Evolutionary conservation across 495 filamentous ascomycete genomes (phyloP), one percentile per base, ranked within the genome.

Genomic region (Neurospora sp.): DNA sequence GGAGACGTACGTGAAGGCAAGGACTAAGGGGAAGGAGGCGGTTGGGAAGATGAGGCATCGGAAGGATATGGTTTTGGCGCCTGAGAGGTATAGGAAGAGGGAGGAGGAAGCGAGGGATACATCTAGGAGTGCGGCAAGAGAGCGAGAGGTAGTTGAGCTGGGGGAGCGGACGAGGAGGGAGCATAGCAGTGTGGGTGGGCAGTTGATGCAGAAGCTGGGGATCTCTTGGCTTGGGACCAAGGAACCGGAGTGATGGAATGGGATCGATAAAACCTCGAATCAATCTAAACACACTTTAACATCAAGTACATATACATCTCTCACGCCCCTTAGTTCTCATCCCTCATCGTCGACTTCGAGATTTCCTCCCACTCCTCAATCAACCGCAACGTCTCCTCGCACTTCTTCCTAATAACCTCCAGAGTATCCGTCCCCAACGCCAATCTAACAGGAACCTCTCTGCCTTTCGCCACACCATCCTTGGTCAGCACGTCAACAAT

Each of bases 1-100:
- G 11, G 93, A 97, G 81, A 88, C 89, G 20, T 98, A 96, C 74
- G 82, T 89, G 44, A 88, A 86, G 77, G 82, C 88, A 1, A 88
- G 89, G 73, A 85, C 84, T 69, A 91, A 90, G 77, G 82, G 89
- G 0, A 89, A 88, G 72, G 80, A 84, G 5, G 75, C 83, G 0
- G 79, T 85, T 70, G 80, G 82, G 35, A 82, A 76, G 72, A 69
- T 80, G 39, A 74, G 75, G 27, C 75, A 78, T 41, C 74, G 79
- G 71, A 78, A 79, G 71, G 73, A 82, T 70, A 82, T 77, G 75
- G 66, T 87, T 7, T 70, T 87, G 10, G 78, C 83, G 69, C 84
- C 84, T 2, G 84, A 87, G 70, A 83, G 83, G 70, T 81, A 77
- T 27, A 75, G 79, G 71, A 79, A 79, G 71, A 73, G 76, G 71